These are phyloP conservation scores for Phanerochaete sordida DNA, from an alignment of 768 basidiomycete genomes.

Conservation along the genomic window DNA sequence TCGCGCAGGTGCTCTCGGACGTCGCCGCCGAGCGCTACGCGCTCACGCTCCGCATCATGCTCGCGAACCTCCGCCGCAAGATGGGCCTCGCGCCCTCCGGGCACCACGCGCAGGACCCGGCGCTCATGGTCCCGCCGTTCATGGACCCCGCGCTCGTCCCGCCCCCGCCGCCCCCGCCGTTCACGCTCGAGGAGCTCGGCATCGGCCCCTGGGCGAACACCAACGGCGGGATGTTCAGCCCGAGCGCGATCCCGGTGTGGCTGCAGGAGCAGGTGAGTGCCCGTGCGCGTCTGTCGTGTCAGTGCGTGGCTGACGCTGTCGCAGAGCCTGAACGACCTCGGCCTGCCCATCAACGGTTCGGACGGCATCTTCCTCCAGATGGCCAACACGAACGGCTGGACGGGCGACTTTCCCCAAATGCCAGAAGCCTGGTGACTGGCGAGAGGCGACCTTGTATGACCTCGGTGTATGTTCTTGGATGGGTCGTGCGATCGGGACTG, in stretches of 20 bases:
- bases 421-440: slow-evolving; percentile 76
- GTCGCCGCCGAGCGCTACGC: slow-evolving; percentile 96
- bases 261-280: slow-evolving; percentile 75
- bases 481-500: no score
- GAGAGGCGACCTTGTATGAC: no score
- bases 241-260: slow-evolving; percentile 85
- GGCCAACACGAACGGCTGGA: slow-evolving; percentile 70
- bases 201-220: slow-evolving; percentile 60
- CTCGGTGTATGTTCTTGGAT: no score
- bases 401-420: slow-evolving; percentile 68
- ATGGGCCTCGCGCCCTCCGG: slow-evolving; percentile 56
- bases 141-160: slow-evolving; percentile 44
- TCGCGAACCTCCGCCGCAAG: slow-evolving; percentile 87
- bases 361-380: slow-evolving; percentile 87
- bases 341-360: slow-evolving; percentile 86
- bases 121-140: slow-evolving; percentile 55
- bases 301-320: background rate
- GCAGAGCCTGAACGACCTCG: slow-evolving; percentile 85
- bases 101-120: slow-evolving; percentile 14
- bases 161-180: slow-evolving; percentile 27
- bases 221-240: slow-evolving; percentile 58
- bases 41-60: slow-evolving; percentile 87
- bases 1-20: slow-evolving; percentile 86
- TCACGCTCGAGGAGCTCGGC: slow-evolving; percentile 85
- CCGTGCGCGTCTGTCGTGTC: slow-evolving; percentile 23